Evolutionary conservation across 768 basidiomycete species (phyloP).

Genomic region (Leccinum sublutescens): DNA sequence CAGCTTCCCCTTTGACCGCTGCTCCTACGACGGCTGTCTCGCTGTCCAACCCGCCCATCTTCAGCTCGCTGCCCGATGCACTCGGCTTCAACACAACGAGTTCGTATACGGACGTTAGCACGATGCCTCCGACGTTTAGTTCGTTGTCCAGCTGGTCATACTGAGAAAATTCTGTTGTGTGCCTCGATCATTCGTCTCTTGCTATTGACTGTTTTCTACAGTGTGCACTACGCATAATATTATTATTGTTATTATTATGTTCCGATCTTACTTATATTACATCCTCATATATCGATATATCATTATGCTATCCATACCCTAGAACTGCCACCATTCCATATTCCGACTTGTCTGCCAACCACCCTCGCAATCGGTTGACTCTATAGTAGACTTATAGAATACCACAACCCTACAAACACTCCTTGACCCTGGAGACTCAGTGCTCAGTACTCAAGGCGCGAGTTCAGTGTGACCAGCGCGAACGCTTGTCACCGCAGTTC

Average conservation of each 20-base stretch:
- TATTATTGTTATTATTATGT: background rate
- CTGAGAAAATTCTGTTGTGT: background rate
- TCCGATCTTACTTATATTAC: background rate
- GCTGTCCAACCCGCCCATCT: background rate
- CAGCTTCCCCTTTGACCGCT: background rate
- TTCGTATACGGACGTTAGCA: conserved; percentile 16
- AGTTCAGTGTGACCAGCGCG: too few relatives aligned
- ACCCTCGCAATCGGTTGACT: background rate
- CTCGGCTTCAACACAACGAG: conserved; percentile 5
- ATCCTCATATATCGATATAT: background rate
- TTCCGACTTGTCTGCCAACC: background rate
- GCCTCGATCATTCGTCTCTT: background rate
- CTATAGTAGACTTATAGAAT: too few relatives aligned
- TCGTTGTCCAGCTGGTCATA: conserved; percentile 4
- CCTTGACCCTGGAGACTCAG: too few relatives aligned
- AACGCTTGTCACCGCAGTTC: too few relatives aligned
- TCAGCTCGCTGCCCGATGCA: background rate
- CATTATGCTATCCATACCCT: background rate
- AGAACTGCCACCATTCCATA: background rate
- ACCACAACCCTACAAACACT: too few relatives aligned
- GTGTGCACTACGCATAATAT: background rate
- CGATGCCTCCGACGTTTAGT: conserved; percentile 15
- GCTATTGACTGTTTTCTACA: background rate
- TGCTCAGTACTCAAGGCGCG: too few relatives aligned
- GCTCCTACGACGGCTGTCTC: background rate